Conservation (phyloP, 495 filamentous ascomycete species). For the Talaromyces liani region DNA sequence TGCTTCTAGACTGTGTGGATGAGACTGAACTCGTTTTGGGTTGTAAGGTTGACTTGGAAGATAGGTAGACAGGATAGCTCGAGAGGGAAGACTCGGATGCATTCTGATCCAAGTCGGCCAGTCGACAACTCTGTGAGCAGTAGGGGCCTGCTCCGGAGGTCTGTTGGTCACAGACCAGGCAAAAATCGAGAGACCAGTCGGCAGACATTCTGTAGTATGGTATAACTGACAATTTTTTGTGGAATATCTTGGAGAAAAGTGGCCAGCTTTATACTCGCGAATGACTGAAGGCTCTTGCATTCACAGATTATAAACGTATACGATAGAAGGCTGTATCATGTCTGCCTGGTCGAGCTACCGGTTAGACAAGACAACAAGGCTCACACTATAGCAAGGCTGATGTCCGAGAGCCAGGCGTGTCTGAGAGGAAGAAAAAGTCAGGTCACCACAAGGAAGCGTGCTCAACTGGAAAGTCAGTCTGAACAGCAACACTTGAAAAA, state of each 20-base stretch:
- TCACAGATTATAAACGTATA: background rate
- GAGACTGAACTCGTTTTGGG: slow-evolving; percentile 44
- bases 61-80: slow-evolving; percentile 24
- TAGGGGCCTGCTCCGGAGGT: slow-evolving; percentile 67
- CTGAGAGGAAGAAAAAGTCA: background rate
- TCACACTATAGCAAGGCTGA: background rate
- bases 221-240: background rate
- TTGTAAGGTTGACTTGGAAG: slow-evolving; percentile 64
- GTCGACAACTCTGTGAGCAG: slow-evolving; percentile 87
- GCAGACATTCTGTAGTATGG: slow-evolving; percentile 48
- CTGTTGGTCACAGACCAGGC: slow-evolving; percentile 88
- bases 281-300: background rate
- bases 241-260: background rate
- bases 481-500: background rate
- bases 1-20: slow-evolving; percentile 7
- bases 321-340: background rate
- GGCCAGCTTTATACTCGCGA: background rate
- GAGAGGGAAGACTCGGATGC: slow-evolving; percentile 21
- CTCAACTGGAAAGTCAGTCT: background rate
- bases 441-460: background rate
- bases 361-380: background rate
- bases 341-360: background rate
- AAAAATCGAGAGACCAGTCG: slow-evolving; percentile 89
- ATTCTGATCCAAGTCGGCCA: slow-evolving; percentile 77
- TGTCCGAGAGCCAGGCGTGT: too few relatives aligned